Base-by-base conservation (phyloP, 192 early-diverging fungal genomes). In the Backusella morwellensis region DNA sequence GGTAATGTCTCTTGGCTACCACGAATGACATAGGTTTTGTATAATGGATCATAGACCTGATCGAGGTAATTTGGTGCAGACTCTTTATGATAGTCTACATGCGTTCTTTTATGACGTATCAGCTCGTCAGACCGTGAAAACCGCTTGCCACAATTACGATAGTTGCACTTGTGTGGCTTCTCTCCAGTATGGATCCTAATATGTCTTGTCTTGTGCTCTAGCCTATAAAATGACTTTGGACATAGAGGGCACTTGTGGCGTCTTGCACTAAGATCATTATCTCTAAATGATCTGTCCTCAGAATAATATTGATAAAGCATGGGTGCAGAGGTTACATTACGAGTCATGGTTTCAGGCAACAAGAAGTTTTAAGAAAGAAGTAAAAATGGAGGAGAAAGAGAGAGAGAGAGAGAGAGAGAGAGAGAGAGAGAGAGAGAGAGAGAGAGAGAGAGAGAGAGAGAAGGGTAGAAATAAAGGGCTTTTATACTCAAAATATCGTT, bases 151-250 rank as follows among this genome's bases (percentile, higher is more conserved):
- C 95, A 96, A 77, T 91, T 91, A 40, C 89, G 87, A 70, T 90
- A 90, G 47, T 89, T 88, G 80, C 95, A 96, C 36, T 84, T 85
- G 77, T 94, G 91, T 7, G 95, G 95, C 69, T 91, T 91, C 84
- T 96, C 95, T 70, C 95, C 95, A 4, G 95, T 96, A 80, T 96
- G 95, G 8, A 91, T 94, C 75, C 92, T 90, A 74, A 93, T 90
- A 74, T 96, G 95, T 26, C 92, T 87, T 6, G 91, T 94, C 77
- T 91, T 89, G 79, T 94, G 93, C 82, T 93, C 93, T 21, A 92
- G 85, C 36, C 93, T 89, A 56, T 87, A 89, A 84, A 94, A 94
- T n/a, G 88, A 86, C 83, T 90, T 92, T 66, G 86, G 78, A 80
- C 93, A 94, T 79, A 91, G 88, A 8, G 88, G 88, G 78, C 93